Evolutionary conservation across 768 basidiomycete genomes (phyloP), one percentile per base, ranked within the genome.

Genomic region (Podaxis carcinomalis): DNA sequence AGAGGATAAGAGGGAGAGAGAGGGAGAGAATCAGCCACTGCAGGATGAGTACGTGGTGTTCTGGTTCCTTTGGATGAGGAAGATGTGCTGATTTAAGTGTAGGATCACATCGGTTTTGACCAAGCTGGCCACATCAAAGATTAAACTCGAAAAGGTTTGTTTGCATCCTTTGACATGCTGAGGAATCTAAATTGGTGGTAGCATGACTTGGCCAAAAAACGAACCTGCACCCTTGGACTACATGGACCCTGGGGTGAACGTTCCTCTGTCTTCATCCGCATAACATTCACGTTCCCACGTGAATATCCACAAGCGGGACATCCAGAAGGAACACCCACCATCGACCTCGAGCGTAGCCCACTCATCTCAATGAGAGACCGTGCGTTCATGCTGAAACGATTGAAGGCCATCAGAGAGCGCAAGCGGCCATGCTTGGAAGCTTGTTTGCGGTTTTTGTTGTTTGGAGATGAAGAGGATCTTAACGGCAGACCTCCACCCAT

Each of bases 191-290:
- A 10, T 35, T 65, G 59, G 5, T 65, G 53, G 2, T 64, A 89
- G 87, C 83, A 85, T 49, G 89, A 90, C 57, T 75, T 90, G 40
- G 78, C 79, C 6, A 90, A 89, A 69, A 86, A 82, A 66, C 85
- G 93, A 9, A 89, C 86, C 13, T 92, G 92, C 66, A 94, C 93
- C 1, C 79, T 97, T 51, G 91, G 93, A 3, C 76, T 98, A 46
- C 86, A 92, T 64, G 92, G 92, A 1, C 94, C 93, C 2, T 95
- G 94, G 94, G 93, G 91, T n/a, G 89, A 89, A 59, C 84, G 82
- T 0, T 88, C 87, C 10, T 89, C 87, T 19, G 89, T 90, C 5
- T 95, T 93, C 74, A 86, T 95, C 61, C 87, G 95, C 0, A 83
- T 96, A 27, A 89, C 91, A 1, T 95, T 97, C 75, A 87, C 84